Conservation (phyloP, 176 grass and related monocot species). For the Lolium rigidum region DNA sequence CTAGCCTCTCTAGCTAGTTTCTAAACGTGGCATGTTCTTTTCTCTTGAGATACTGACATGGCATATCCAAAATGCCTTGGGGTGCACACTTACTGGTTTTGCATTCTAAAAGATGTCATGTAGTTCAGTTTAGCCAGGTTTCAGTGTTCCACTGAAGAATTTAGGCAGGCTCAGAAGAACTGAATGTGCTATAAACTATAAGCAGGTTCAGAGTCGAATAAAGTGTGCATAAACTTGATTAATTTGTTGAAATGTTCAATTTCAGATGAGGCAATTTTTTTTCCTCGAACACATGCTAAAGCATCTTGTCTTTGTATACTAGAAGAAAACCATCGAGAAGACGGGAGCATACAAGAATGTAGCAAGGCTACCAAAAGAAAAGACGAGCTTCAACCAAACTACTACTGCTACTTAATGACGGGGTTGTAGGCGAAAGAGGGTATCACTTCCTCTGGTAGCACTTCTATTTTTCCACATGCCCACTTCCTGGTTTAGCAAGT, state of each 20-base stretch:
- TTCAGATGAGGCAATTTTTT: not conserved
- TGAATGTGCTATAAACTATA: not conserved
- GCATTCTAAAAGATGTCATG: not conserved
- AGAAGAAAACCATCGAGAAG: no score
- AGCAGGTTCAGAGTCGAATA: not conserved
- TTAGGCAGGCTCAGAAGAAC: not conserved
- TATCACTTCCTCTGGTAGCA: not conserved
- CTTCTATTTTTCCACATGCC: not conserved
- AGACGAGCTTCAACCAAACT: not conserved
- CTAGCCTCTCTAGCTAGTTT: not conserved
- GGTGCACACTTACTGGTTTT: not conserved
- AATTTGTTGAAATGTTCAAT: not conserved
- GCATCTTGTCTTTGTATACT: no score
- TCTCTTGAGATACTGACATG: not conserved
- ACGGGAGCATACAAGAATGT: no score
- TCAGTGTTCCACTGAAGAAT: not conserved
- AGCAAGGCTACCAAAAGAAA: no score
- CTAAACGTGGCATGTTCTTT: not conserved
- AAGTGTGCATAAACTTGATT: not conserved
- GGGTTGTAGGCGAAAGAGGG: constrained; percentile 2
- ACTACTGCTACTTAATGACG: not conserved
- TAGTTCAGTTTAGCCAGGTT: not conserved
- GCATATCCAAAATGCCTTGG: not conserved
- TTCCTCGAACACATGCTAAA: no score
- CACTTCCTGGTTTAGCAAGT: not conserved